A percentile compares a stretch with the other conserved stretches of the same genome.
These are phyloP conservation scores for Septoria linicola DNA, from an alignment of 2,329 filamentous ascomycete genomes.

Conservation along the genomic window DNA sequence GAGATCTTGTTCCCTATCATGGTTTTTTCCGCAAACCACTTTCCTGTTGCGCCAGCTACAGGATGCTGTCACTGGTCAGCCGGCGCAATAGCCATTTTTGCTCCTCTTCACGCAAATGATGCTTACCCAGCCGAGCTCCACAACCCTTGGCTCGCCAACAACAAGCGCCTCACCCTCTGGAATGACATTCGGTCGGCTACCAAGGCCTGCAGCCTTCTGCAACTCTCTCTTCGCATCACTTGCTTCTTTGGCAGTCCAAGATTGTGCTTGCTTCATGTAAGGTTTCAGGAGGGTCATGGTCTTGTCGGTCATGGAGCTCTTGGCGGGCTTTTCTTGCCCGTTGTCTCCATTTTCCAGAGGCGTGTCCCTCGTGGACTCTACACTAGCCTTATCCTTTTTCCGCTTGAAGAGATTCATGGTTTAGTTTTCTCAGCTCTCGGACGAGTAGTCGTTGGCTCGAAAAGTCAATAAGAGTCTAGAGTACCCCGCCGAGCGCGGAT, in stretches of 20 bases:
- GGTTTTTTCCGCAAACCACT: slow-evolving; percentile 24
- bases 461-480: too few species aligned
- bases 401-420: slow-evolving; percentile 19
- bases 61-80: slow-evolving; percentile 15
- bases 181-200: slow-evolving; percentile 17
- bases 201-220: slow-evolving; percentile 18
- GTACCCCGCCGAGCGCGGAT: too few species aligned
- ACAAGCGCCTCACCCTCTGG: slow-evolving; percentile 21
- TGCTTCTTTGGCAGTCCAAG: slow-evolving; percentile 19
- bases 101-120: not conserved
- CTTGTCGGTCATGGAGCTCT: slow-evolving; percentile 18
- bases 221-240: slow-evolving; percentile 17
- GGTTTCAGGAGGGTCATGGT: slow-evolving; percentile 9
- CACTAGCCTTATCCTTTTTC: slow-evolving; percentile 8
- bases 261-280: slow-evolving; percentile 19
- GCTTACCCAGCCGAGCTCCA: slow-evolving; percentile 19
- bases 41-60: slow-evolving; percentile 16
- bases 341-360: slow-evolving; percentile 6
- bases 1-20: slow-evolving; percentile 21
- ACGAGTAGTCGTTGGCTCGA: too few species aligned
- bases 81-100: not conserved
- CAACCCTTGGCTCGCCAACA: slow-evolving; percentile 15
- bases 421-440: not conserved
- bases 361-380: not conserved
- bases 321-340: slow-evolving; percentile 6